Base-by-base conservation (phyloP, 2,329 filamentous ascomycete genomes). In the Aspergillus flavus region DNA sequence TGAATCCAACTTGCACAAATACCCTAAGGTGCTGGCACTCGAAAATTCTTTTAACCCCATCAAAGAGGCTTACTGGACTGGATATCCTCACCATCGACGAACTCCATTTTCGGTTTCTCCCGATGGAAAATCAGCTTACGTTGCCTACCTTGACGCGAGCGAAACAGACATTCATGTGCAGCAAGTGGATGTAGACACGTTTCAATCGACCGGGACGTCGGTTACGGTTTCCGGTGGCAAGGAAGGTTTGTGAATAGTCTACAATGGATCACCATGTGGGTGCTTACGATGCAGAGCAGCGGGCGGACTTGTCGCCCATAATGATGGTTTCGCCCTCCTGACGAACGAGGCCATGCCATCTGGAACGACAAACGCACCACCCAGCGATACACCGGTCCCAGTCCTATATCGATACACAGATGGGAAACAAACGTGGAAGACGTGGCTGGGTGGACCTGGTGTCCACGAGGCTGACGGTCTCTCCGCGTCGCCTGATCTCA, bases 91-190 rank as follows among this genome's bases (percentile, higher is more conserved):
- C 68, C 86, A 89, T 72, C 84, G 86, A 53, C 83, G 86, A 58
- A 88, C 86, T 14, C 86, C 86, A 6, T 89, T 89, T 65, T 82
- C 86, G n/a, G 79, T 87, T 36, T 88, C 86, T 1, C 86, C 86
- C 2, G 82, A 88, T 71, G 86, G 86, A 64, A 84, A 83, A 62
- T 83, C 81, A 4, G 86, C 85, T 14, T 88, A 86, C 71, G 72
- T 89, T 11, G 87, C 87, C 11, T 89, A 88, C 69, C 83, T 89
- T 19, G 86, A 88, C 69, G 76, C 79, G 30, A 85, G 81, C 53
- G 84, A 82, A 54, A 84, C 80, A 4, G 84, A 81, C 58, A 85
- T 89, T 12, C 84, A 87, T 69, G 76, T 89, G 21, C 86, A 88
- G 72, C 79, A 84, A 50, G 78, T 89, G 23, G 79, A 87, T 67